Conservation (phyloP, 2,329 filamentous ascomycete genomes). For the Fusarium piperis region DNA sequence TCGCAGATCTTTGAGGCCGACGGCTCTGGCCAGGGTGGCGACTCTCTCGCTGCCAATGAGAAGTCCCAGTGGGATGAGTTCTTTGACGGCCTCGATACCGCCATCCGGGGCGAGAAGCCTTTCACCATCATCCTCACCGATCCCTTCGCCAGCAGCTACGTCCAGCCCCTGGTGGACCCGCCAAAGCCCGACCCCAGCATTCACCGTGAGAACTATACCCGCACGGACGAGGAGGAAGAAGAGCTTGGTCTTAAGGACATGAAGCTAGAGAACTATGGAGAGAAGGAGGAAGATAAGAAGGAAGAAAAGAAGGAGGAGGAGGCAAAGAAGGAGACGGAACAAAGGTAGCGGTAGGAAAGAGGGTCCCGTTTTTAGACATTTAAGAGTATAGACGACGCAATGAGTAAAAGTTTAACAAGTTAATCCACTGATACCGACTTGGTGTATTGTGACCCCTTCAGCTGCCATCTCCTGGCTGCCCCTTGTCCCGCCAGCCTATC, state of each 20-base stretch:
- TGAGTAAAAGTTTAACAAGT: conserved; percentile 21
- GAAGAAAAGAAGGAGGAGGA: conserved; percentile 15
- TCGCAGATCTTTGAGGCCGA: conserved; percentile 87
- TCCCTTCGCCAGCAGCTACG: conserved; percentile 90
- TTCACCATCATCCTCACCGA: conserved; percentile 89
- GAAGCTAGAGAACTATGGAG: conserved; percentile 86
- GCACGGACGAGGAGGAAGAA: conserved; percentile 93
- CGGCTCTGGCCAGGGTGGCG: conserved; percentile 69
- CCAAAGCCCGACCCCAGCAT: conserved; percentile 79
- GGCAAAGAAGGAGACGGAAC: conserved; percentile 17
- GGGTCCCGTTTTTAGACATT: conserved; percentile 6
- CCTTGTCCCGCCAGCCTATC: neutral
- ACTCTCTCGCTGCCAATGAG: conserved; percentile 75
- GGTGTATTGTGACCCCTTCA: too few relatives aligned
- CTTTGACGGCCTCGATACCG: conserved; percentile 78
- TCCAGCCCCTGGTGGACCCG: conserved; percentile 87
- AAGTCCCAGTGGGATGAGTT: conserved; percentile 82
- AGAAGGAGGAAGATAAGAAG: conserved; percentile 49
- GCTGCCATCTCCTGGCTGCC: neutral
- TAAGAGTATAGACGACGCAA: conserved; percentile 29
- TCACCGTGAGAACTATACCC: conserved; percentile 80
- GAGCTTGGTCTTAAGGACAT: conserved; percentile 92
- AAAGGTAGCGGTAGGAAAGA: conserved; percentile 20
- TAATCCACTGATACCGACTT: neutral
- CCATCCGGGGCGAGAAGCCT: conserved; percentile 80